Percentiles rank a stretch among this genome's conserved stretches.
Conservation (phyloP, 257 asterid species). For the Capsicum chinense region DNA sequence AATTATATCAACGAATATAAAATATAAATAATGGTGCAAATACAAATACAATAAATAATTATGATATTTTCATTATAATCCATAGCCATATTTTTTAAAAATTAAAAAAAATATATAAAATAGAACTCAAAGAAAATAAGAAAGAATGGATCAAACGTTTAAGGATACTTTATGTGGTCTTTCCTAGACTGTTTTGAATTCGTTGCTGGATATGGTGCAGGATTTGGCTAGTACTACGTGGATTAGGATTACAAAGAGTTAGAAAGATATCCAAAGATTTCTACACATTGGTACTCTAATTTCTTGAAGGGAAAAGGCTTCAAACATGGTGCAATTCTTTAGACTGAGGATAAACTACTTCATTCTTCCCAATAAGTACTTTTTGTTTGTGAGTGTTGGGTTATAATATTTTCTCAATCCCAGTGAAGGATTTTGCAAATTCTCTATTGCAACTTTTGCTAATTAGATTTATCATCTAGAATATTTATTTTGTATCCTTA, state of each 20-base stretch:
- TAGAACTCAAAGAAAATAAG: too few species aligned
- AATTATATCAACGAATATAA: too few species aligned
- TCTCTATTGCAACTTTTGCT: neutral
- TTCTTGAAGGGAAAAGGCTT: conserved; percentile 50
- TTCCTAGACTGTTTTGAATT: conserved; percentile 67
- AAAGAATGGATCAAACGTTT: conserved; percentile 53
- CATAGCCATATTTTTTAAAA: too few species aligned
- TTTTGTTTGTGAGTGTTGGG: neutral
- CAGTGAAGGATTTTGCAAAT: neutral
- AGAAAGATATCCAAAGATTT: conserved; percentile 49
- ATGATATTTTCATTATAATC: too few species aligned
- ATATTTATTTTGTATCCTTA: too few species aligned
- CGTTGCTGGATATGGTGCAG: conserved; percentile 39
- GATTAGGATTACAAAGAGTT: conserved; percentile 59
- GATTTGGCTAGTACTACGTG: conserved; percentile 60
- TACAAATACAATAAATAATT: too few species aligned
- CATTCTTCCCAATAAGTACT: neutral
- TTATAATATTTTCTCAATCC: neutral
- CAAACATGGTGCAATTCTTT: conserved; percentile 7
- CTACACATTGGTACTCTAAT: conserved; percentile 57
- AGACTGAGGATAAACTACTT: neutral
- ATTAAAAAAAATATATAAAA: too few species aligned
- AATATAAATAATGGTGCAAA: too few species aligned
- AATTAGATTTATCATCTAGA: neutral
- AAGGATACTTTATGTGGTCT: conserved; percentile 65